Evolutionary conservation across 2,329 filamentous ascomycete genomes (phyloP), one percentile per base, ranked within the genome.

Genomic region (Botrytis hyacinthi): DNA sequence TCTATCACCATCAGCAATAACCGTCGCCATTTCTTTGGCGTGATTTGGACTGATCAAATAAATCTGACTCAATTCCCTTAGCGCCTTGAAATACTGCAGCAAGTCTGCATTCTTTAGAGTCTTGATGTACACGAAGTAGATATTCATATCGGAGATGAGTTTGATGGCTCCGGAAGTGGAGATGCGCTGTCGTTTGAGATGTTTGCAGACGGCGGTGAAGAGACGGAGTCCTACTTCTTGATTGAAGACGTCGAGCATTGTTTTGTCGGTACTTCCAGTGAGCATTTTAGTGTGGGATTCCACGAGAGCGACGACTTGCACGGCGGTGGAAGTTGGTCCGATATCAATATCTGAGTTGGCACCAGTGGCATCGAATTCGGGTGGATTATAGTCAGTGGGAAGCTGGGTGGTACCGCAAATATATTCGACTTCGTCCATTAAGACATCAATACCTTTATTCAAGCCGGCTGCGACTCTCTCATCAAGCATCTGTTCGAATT

Each of bases 401-500:
- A 87, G 84, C 81, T 99, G 96, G 4, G 91, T 93, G 0, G 95
- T 97, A 29, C 93, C 94, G 78, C 94, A 94, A 51, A 99, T 88
- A 81, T 97, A 98, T 82, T 99, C 96, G 42, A 98, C 95, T 84
- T 99, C 96, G 79, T 97, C 94, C 92, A 99, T 98, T 61, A 99
- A 88, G 73, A 98, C 96, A 80, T 99, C 95, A 76, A 99, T 98
- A 76, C 96, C 96, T 84, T 97, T 98, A 83, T 98, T 98, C 76
- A 99, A 85, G 1, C 97, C 97, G 14, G 95, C 94, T 6, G 96
- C 96, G 12, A 99, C 96, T 74, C 93, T 93, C 83, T 98, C 96
- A 80, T 99, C 96, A 1, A 99, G 90, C 92, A 98, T 97, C 81
- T 98, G 95, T 85, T 99, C 96, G 79, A 98, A 99, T 77, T 93